These are phyloP conservation scores for Neobulgaria alba DNA, from an alignment of 2,329 filamentous ascomycete genomes.

Conservation along the genomic window DNA sequence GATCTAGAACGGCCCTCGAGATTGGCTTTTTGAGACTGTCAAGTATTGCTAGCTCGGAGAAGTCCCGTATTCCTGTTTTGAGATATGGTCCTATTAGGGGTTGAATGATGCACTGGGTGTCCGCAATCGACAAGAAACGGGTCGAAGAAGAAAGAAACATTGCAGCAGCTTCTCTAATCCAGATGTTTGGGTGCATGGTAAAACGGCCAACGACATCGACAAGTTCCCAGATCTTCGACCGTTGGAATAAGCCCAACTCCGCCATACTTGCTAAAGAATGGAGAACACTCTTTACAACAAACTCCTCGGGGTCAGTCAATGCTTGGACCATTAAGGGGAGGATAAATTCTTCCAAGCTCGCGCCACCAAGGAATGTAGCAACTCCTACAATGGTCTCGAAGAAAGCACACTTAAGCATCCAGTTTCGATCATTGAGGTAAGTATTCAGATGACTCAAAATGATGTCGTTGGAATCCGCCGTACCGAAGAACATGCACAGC, in stretches of 20 bases:
- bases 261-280: conserved; percentile 84
- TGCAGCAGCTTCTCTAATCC: conserved; percentile 85
- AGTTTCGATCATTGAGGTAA: conserved; percentile 92
- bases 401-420: conserved; percentile 93
- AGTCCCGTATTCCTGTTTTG: conserved; percentile 60
- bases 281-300: conserved; percentile 84
- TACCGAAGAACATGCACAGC: conserved; percentile 91
- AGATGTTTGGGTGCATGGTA: conserved; percentile 86
- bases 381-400: conserved; percentile 94
- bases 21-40: conserved; percentile 78
- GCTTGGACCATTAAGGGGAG: conserved; percentile 93
- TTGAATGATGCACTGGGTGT: conserved; percentile 73
- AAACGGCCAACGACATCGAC: conserved; percentile 77
- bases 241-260: conserved; percentile 76
- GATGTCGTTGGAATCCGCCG: conserved; percentile 88
- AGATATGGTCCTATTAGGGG: conserved; percentile 77
- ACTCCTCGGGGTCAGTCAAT: conserved; percentile 85
- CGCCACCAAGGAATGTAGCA: conserved; percentile 80
- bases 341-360: conserved; percentile 88
- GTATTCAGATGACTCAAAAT: conserved; percentile 93
- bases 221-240: conserved; percentile 78
- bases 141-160: conserved; percentile 75
- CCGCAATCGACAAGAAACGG: conserved; percentile 67
- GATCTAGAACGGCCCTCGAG: conserved; percentile 71
- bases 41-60: conserved; percentile 66